Evolutionary conservation across 2,329 filamentous ascomycete genomes (phyloP).

Genomic region (Cladorrhinum sp.): DNA sequence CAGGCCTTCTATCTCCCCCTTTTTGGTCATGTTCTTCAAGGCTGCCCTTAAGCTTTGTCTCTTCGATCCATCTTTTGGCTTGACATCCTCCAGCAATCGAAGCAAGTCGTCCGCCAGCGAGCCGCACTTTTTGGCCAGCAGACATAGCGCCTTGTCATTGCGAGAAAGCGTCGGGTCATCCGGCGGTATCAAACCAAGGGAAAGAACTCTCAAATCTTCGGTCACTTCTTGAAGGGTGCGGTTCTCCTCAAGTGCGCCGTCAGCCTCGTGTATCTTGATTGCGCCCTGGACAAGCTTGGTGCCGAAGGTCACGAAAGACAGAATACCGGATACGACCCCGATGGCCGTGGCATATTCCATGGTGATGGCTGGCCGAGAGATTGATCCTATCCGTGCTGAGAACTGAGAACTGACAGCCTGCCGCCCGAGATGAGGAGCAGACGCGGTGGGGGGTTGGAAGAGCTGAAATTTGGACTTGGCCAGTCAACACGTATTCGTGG

Average conservation of each 20-base stretch:
- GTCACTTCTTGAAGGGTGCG: constrained; percentile 1
- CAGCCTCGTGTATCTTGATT: constrained; percentile 45
- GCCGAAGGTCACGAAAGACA: constrained; percentile 44
- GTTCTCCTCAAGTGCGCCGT: constrained; percentile 36
- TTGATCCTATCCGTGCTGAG: no score
- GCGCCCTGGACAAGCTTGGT: constrained; percentile 42
- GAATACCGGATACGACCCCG: constrained; percentile 41
- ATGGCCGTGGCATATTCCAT: constrained; percentile 35
- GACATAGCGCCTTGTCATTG: constrained; percentile 13
- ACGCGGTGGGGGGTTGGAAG: no score
- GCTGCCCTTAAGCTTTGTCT: constrained; percentile 17
- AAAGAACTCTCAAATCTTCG: constrained; percentile 7
- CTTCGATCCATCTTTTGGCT: constrained; percentile 18
- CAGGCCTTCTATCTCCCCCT: constrained; percentile 15
- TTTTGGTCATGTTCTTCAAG: constrained; percentile 8
- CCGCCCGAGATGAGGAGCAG: no score
- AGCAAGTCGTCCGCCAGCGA: constrained; percentile 8
- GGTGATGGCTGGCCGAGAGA: constrained; percentile 1
- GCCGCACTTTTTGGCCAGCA: constrained; percentile 13
- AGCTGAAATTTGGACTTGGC: no score
- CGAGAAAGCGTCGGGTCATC: not conserved
- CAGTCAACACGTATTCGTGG: no score
- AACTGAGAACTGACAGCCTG: no score
- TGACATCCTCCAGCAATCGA: constrained; percentile 11
- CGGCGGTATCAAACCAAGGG: constrained; percentile 1